Base-by-base conservation (phyloP, 768 basidiomycete genomes). In the Lactarius tabidus region DNA sequence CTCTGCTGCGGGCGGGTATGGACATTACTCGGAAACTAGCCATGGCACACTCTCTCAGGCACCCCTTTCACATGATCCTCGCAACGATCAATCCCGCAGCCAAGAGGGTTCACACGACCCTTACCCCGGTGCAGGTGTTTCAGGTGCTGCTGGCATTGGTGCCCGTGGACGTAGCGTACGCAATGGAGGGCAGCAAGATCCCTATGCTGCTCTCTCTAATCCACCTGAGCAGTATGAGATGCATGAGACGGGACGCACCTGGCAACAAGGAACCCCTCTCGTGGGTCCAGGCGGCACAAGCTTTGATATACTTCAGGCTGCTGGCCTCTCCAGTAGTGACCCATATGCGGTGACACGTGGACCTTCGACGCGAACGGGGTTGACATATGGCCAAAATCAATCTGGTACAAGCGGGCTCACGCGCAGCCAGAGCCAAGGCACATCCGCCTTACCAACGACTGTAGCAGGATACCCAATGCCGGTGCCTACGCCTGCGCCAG, bases 41-140 rank as follows among this genome's bases (percentile, higher is more conserved):
- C 85, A 88, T 64, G 87, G 85, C n/a, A 84, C 85, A 4, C 85
- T 76, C 67, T 76, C 72, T 4, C 81, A 86, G 67, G 71, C 70
- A 31, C 74, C 75, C 26, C 61, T 75, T 68, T 67, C 67, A 53
- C 72, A 72, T n/a, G n/a, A n/a, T n/a, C n/a, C n/a, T n/a, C n/a
- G n/a, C n/a, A n/a, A n/a, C 54, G 74, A 67, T 18, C 85, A 84
- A 48, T 70, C 75, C 20, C 87, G 84, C 70, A 77, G 78, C 69
- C 75, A 78, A 71, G 67, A 75, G 5, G 74, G 71, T n/a, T 15
- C 69, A 29, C 76, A 72, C 71, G 79, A 80, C 31, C 72, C 78
- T 3, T 79, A 79, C 9, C 64, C 73, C 0, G 70, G 72, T 6
- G 70, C 65, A 14, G 60, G 38, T 38, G 38, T 15, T 15, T 2